Evolutionary conservation across 495 filamentous ascomycete genomes (phyloP).

Genomic region (Clohesyomyces aquaticus): DNA sequence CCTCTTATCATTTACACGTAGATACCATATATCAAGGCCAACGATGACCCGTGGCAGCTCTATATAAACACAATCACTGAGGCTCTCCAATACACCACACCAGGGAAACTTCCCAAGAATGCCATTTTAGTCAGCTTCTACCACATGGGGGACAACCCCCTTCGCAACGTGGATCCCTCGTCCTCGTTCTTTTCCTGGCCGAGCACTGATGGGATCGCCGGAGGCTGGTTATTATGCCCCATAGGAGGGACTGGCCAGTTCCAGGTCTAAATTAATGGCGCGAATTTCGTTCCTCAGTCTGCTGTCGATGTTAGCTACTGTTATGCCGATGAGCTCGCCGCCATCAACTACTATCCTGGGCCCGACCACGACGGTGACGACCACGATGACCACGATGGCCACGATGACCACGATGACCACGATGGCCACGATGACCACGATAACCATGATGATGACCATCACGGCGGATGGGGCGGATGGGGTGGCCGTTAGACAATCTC

Average conservation of each 20-base stretch:
- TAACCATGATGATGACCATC: neutral
- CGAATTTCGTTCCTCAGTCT: slow-evolving; percentile 11
- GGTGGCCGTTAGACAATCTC: too few species aligned
- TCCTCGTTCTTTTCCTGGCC: slow-evolving; percentile 28
- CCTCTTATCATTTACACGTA: neutral
- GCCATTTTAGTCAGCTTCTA: slow-evolving; percentile 21
- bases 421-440: neutral
- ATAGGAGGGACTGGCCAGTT: slow-evolving; percentile 12
- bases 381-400: neutral
- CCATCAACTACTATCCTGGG: slow-evolving; percentile 30
- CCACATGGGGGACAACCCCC: slow-evolving; percentile 24
- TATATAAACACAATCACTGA: slow-evolving; percentile 18
- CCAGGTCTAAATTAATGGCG: slow-evolving; percentile 20
- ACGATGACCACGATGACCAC: neutral
- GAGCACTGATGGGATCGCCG: slow-evolving; percentile 10
- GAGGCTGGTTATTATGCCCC: slow-evolving; percentile 5
- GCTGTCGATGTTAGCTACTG: neutral
- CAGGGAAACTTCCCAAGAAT: slow-evolving; percentile 24
- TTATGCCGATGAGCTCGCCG: slow-evolving; percentile 2
- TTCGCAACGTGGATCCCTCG: neutral
- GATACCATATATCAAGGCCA: slow-evolving; percentile 14
- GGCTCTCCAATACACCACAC: slow-evolving; percentile 19
- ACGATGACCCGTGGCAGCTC: slow-evolving; percentile 24
- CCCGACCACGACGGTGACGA: neutral
- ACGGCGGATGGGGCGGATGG: too few species aligned